A percentile compares a stretch with the other conserved stretches of the same genome.
phyloP scores from a whole-genome alignment of 768 basidiomycete genomes.

The Lenzites betulinus region DNA sequence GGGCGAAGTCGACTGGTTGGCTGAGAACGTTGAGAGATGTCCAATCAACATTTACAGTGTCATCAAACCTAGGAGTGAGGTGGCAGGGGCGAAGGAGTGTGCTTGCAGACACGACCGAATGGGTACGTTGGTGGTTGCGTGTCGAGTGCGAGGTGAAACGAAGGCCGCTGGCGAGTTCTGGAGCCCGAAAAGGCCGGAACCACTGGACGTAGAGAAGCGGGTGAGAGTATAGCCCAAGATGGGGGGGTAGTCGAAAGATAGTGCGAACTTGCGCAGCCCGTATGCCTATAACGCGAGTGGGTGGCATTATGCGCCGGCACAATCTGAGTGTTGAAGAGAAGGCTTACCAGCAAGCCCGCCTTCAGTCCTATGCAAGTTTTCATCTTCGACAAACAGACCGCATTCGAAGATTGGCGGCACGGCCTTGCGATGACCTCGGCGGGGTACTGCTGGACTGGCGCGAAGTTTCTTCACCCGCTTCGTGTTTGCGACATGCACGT shows the following conservation, averaged over 20 bases:
- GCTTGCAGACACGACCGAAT: not conserved
- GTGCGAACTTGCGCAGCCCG: slow-evolving; percentile 16
- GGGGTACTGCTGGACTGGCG: slow-evolving; percentile 1
- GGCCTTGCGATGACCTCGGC: not conserved
- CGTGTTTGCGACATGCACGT: not conserved
- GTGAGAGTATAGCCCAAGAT: not conserved
- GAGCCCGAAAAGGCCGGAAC: not conserved
- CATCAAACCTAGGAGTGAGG: not conserved
- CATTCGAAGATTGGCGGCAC: slow-evolving; percentile 14
- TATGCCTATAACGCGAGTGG: too few relatives aligned
- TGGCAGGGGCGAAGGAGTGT: not conserved
- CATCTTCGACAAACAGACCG: slow-evolving; percentile 2
- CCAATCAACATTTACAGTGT: not conserved
- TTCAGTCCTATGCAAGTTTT: not conserved
- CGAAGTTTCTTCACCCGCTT: slow-evolving; percentile 2
- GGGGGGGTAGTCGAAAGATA: slow-evolving; percentile 9
- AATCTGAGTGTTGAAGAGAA: not conserved
- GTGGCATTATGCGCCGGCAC: too few relatives aligned
- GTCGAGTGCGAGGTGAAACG: not conserved
- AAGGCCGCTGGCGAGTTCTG: not conserved
- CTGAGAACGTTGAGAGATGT: not conserved
- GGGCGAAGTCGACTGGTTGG: not conserved
- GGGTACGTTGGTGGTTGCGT: not conserved
- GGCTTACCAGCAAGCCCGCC: not conserved
- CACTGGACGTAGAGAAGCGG: not conserved